Base-by-base conservation (phyloP, 1,284 basidiomycete species). In the Apiotrichum veenhuisii region DNA sequence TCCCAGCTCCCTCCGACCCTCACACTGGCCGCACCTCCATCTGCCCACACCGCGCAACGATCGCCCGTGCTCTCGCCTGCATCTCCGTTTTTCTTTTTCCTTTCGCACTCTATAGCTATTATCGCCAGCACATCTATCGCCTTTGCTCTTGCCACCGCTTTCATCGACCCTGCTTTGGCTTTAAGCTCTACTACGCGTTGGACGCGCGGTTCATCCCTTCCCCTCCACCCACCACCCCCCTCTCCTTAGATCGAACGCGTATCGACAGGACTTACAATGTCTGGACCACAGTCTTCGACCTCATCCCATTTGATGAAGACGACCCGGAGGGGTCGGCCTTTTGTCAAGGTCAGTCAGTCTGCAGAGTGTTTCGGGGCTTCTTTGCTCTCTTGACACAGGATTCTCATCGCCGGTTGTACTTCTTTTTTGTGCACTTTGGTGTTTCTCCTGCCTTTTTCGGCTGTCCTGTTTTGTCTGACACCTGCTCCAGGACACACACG, bases 301-400 rank as follows among this genome's bases (percentile, higher is more conserved):
- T 57, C 60, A 52, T 91, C 89, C 40, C 91, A 94, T 75, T 88
- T 94, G 87, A 94, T 95, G 91, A 94, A 94, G 84, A 93, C 89
- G 26, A 94, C 91, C 73, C 90, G 91, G 80, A 85, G 91, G 72
- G 91, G 91, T 67, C 84, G 91, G 66, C 91, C 92, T n/a, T 94
- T 87, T 76, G 84, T 93, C 75, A 94, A 93, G 85, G 91, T 88
- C 55, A 67, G 70, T 65, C n/a, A n/a, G n/a, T n/a, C n/a, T n/a
- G n/a, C n/a, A n/a, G n/a, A n/a, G n/a, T n/a, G n/a, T n/a, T n/a
- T n/a, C n/a, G n/a, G n/a, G n/a, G n/a, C n/a, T n/a, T n/a, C n/a
- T n/a, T n/a, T n/a, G n/a, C n/a, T n/a, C n/a, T n/a, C n/a, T 22
- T 22, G 26, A 23, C 14, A 23, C 20, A 20, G 14, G 17, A 5